These are phyloP conservation scores for Ogataea ramenticola DNA, from an alignment of 805 yeast species.

Conservation along the genomic window DNA sequence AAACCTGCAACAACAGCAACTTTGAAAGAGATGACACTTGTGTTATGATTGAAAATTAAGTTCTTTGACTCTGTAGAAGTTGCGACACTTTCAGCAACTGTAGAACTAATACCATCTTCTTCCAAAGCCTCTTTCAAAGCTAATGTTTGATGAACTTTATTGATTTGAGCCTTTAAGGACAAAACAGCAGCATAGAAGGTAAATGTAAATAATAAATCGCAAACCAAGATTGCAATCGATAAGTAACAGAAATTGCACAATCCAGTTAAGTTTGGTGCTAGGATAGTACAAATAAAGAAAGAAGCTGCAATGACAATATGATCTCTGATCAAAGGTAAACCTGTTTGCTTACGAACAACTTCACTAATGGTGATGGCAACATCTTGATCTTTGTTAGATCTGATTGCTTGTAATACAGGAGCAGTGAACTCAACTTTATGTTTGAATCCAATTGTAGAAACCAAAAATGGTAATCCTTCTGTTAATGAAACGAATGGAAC, in stretches of 20 bases:
- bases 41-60: conserved; percentile 28
- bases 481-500: conserved; percentile 70
- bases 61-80: conserved; percentile 23
- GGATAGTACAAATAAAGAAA: conserved; percentile 56
- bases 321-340: conserved; percentile 60
- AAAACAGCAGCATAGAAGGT: conserved; percentile 81
- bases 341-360: conserved; percentile 27
- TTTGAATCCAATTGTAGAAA: conserved; percentile 87
- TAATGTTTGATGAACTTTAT: conserved; percentile 74
- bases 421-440: conserved; percentile 70
- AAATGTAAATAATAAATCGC: conserved; percentile 64
- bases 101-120: conserved; percentile 82
- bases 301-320: conserved; percentile 67
- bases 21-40: conserved; percentile 47
- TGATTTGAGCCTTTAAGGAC: conserved; percentile 83
- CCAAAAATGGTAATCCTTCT: conserved; percentile 91
- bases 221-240: conserved; percentile 58
- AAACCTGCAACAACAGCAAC: conserved; percentile 53
- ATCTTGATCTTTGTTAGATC: conserved; percentile 17
- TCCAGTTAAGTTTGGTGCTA: conserved; percentile 63
- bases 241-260: conserved; percentile 75
- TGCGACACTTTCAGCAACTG: conserved; percentile 69
- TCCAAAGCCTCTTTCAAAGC: conserved; percentile 73
- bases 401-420: conserved; percentile 40
- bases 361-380: conserved; percentile 25